A percentile compares a stretch with the other conserved stretches of the same genome.
phyloP scores from a whole-genome alignment of 2,329 filamentous ascomycete genomes.

The Blastomyces gilchristii region DNA sequence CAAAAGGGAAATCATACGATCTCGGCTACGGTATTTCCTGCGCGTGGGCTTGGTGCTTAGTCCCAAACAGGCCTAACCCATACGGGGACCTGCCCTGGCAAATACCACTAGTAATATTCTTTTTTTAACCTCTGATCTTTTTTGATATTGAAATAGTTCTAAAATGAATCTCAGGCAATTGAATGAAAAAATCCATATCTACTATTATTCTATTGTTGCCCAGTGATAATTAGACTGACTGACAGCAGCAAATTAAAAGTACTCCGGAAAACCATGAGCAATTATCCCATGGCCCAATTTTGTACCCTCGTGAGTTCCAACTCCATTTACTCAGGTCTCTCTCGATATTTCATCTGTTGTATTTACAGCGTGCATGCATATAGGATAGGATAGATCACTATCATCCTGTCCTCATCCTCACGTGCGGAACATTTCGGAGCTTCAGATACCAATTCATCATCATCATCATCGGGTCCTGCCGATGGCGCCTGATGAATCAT shows the following conservation, averaged over 20 bases:
- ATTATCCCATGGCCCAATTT: neutral
- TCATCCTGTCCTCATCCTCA: neutral
- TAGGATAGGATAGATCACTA: too few species aligned
- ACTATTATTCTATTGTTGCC: neutral
- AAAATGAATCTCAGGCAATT: too few species aligned
- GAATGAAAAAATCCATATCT: too few species aligned
- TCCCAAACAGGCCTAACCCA: neutral
- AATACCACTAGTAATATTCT: constrained; percentile 3
- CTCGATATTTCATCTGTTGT: too few species aligned
- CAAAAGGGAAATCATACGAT: neutral
- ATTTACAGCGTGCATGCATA: too few species aligned
- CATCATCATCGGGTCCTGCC: too few species aligned
- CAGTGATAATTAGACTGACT: neutral
- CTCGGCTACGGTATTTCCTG: constrained; percentile 1
- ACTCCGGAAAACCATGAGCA: neutral
- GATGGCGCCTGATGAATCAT: neutral
- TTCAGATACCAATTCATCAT: neutral
- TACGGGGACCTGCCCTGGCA: neutral
- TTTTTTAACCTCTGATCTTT: neutral
- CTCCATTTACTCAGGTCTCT: too few species aligned
- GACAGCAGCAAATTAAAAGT: neutral
- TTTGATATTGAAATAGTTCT: neutral
- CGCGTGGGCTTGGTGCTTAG: neutral
- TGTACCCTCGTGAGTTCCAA: too few species aligned
- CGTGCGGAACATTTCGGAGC: neutral